Conservation (phyloP, 805 yeast species). For the fission yeast (Schizosaccharomyces pombe) region DNA sequence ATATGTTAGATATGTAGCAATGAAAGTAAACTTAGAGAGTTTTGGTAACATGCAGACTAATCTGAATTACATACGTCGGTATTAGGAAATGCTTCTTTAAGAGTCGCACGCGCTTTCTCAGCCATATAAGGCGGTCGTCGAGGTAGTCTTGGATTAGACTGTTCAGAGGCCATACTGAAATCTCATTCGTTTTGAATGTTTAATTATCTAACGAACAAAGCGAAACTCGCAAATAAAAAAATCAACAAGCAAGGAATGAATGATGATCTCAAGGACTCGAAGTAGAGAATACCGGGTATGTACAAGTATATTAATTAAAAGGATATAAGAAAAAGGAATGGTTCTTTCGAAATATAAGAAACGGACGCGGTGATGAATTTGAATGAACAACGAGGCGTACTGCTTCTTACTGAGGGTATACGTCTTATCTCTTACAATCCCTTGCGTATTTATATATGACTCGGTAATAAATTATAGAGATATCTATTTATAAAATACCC, state of each 20-base stretch:
- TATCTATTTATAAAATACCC: background rate
- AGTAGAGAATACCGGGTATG: no score
- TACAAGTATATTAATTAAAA: no score
- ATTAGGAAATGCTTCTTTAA: slow-evolving; percentile 1
- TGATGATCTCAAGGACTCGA: no score
- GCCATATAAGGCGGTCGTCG: background rate
- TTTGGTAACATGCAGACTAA: background rate
- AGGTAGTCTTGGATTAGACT: background rate
- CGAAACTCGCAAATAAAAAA: no score
- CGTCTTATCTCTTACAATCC: background rate
- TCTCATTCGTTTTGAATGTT: no score
- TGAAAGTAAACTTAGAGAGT: background rate
- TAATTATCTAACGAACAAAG: no score
- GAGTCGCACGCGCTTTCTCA: background rate
- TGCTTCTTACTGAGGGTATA: background rate
- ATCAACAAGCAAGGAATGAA: no score
- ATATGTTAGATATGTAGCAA: no score
- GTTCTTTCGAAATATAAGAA: no score
- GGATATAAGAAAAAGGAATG: no score
- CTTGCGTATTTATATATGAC: background rate
- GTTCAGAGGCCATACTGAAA: background rate
- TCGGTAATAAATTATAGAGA: background rate
- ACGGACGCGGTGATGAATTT: no score
- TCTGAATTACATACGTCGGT: background rate
- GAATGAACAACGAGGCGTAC: background rate